Percentiles rank a stretch among this genome's conserved stretches.
Evolutionary conservation across 2,329 filamentous ascomycete genomes (phyloP).

Genomic region (Graphilbum sp.): DNA sequence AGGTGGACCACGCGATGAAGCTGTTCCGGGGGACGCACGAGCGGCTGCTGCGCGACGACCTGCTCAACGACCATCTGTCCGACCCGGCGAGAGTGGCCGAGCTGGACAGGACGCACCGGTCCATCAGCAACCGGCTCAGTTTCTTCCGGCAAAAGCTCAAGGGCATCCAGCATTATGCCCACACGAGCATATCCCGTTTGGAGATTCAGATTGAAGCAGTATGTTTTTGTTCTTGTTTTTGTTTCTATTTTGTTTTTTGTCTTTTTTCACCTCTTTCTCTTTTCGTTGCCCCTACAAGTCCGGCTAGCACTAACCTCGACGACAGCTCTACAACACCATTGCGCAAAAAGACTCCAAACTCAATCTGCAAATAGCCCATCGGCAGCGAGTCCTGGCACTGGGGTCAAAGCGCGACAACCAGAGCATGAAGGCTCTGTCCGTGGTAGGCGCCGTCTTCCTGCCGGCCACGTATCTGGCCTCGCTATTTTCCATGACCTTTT

Average conservation of each 20-base stretch:
- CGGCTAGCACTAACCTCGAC: too few relatives aligned
- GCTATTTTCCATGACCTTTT: conserved; percentile 51
- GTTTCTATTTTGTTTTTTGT: not conserved
- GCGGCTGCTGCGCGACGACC: conserved; percentile 1
- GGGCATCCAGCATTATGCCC: conserved; percentile 45
- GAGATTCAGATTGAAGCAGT: conserved; percentile 46
- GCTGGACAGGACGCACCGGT: conserved; percentile 31
- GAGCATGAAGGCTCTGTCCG: conserved; percentile 48
- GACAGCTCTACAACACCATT: conserved; percentile 48
- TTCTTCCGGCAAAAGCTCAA: conserved; percentile 45
- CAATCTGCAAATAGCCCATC: conserved; percentile 44
- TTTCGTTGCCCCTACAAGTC: not conserved
- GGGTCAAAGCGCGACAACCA: conserved; percentile 45
- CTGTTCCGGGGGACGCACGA: conserved; percentile 5
- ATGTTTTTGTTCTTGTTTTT: conserved; percentile 13
- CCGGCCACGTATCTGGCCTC: conserved; percentile 47
- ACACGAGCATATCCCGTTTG: conserved; percentile 42
- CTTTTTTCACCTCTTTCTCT: not conserved
- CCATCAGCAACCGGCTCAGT: conserved; percentile 35
- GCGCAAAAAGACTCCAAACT: conserved; percentile 48
- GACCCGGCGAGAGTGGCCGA: conserved; percentile 14
- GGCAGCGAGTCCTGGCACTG: conserved; percentile 41
- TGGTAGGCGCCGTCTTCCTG: conserved; percentile 46
- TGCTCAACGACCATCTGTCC: not conserved
- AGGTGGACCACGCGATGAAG: conserved; percentile 8